Evolutionary conservation across 2,329 filamentous ascomycete genomes (phyloP).

Genomic region (Talaromyces atroroseus): DNA sequence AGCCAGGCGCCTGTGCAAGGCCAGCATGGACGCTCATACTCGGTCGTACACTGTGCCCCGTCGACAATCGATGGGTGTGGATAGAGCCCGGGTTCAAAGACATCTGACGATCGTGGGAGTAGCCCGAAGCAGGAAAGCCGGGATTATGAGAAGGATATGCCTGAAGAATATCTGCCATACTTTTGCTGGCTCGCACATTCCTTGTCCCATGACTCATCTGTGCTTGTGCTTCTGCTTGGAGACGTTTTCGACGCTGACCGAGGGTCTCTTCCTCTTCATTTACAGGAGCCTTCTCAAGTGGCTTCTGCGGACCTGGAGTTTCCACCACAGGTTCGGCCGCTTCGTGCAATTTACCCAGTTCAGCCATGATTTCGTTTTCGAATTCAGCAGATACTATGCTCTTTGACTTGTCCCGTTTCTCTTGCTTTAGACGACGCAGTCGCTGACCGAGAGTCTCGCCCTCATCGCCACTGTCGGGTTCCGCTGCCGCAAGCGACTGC

Average conservation of each 20-base stretch:
- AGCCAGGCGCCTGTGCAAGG: slow-evolving; percentile 10
- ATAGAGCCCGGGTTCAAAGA: slow-evolving; percentile 1
- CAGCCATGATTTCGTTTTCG: slow-evolving; percentile 37
- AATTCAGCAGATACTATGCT: slow-evolving; percentile 37
- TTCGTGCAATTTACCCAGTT: slow-evolving; percentile 30
- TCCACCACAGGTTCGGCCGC: slow-evolving; percentile 15
- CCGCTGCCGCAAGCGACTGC: slow-evolving; percentile 20
- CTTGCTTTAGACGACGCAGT: slow-evolving; percentile 34
- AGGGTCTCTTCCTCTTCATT: slow-evolving; percentile 41
- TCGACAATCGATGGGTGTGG: slow-evolving; percentile 23
- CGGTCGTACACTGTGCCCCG: slow-evolving; percentile 26
- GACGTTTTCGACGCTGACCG: slow-evolving; percentile 40
- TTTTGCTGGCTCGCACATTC: slow-evolving; percentile 34
- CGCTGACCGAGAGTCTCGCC: slow-evolving; percentile 44
- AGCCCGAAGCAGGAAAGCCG: slow-evolving; percentile 4
- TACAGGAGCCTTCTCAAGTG: neutral
- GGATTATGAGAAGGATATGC: slow-evolving; percentile 44
- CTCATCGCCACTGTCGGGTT: slow-evolving; percentile 28
- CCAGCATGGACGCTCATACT: slow-evolving; percentile 18
- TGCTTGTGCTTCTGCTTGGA: slow-evolving; percentile 35
- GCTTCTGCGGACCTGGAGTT: neutral
- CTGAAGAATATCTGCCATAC: slow-evolving; percentile 47
- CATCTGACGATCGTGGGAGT: slow-evolving; percentile 19
- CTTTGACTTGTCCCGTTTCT: slow-evolving; percentile 23
- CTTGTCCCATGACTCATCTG: slow-evolving; percentile 16